Conservation (phyloP, 2,329 filamentous ascomycete genomes). For the Diplocarpon rosae region DNA sequence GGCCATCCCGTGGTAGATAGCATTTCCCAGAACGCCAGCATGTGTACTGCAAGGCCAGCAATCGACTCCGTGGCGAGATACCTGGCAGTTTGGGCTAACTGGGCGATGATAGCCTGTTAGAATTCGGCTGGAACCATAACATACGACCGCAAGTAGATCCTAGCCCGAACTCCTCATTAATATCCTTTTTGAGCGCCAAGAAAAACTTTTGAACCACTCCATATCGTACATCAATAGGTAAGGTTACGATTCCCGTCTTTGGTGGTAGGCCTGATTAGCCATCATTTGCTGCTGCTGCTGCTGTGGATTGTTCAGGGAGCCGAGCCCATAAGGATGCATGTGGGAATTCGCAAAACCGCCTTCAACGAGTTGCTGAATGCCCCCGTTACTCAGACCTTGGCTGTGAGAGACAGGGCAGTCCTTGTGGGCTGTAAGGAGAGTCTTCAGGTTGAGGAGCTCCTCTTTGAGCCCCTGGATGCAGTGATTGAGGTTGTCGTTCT, state of each 20-base stretch:
- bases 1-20: too few species aligned
- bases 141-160: not conserved
- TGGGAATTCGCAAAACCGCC: slow-evolving; percentile 12
- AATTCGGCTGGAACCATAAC: too few species aligned
- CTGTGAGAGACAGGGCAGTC: slow-evolving; percentile 89
- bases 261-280: slow-evolving; percentile 5
- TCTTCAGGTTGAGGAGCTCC: slow-evolving; percentile 92
- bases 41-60: not conserved
- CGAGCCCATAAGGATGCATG: slow-evolving; percentile 24
- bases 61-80: not conserved
- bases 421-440: slow-evolving; percentile 83
- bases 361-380: slow-evolving; percentile 36
- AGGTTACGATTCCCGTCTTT: slow-evolving; percentile 8
- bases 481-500: slow-evolving; percentile 78
- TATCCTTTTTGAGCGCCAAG: slow-evolving; percentile 2
- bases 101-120: too few species aligned
- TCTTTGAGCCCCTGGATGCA: slow-evolving; percentile 80
- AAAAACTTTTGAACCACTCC: slow-evolving; percentile 6
- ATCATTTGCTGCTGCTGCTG: slow-evolving; percentile 15
- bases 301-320: slow-evolving; percentile 11
- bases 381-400: slow-evolving; percentile 43
- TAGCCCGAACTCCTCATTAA: slow-evolving; percentile 3
- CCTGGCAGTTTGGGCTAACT: too few species aligned
- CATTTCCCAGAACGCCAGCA: too few species aligned
- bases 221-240: slow-evolving; percentile 7